Conservation (phyloP, 129 eudicot species). For the Deinandra increscens region DNA sequence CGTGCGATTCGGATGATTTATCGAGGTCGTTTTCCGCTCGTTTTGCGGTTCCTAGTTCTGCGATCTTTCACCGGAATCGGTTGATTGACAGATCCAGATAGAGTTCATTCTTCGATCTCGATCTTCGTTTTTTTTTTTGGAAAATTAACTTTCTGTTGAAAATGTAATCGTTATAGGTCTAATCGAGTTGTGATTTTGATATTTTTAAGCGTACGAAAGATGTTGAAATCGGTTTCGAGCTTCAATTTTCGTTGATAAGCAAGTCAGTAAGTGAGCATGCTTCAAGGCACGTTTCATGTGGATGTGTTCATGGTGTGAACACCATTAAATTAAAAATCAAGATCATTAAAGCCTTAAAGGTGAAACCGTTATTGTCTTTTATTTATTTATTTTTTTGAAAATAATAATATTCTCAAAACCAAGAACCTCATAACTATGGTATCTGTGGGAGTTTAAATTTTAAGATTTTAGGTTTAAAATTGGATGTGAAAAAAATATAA, state of each 20-base stretch:
- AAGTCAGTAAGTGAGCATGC: slow-evolving; percentile 1
- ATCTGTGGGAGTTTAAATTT: too few species aligned
- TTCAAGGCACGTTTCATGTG: background rate
- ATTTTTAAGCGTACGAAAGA: slow-evolving; percentile 17
- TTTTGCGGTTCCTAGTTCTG: slow-evolving; percentile 58
- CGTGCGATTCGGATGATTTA: slow-evolving; percentile 50
- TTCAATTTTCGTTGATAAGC: background rate
- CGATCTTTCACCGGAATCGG: slow-evolving; percentile 24
- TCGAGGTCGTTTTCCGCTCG: slow-evolving; percentile 74
- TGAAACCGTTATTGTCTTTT: too few species aligned
- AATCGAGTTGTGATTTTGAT: slow-evolving; percentile 11
- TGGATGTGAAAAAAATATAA: too few species aligned
- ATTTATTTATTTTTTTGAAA: too few species aligned
- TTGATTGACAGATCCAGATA: background rate
- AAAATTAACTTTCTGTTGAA: too few species aligned
- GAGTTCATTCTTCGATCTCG: background rate
- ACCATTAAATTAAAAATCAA: too few species aligned
- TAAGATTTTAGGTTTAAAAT: too few species aligned
- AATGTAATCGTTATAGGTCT: slow-evolving; percentile 29
- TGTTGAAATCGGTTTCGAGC: background rate
- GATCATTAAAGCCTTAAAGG: too few species aligned
- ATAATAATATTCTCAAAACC: too few species aligned
- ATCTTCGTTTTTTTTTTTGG: too few species aligned
- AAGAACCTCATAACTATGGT: too few species aligned
- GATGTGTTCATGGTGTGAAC: background rate